A percentile compares a stretch with the other conserved stretches of the same genome.
phyloP scores from a whole-genome alignment of 306 rosid genomes.

The Oemleria cerasiformis region DNA sequence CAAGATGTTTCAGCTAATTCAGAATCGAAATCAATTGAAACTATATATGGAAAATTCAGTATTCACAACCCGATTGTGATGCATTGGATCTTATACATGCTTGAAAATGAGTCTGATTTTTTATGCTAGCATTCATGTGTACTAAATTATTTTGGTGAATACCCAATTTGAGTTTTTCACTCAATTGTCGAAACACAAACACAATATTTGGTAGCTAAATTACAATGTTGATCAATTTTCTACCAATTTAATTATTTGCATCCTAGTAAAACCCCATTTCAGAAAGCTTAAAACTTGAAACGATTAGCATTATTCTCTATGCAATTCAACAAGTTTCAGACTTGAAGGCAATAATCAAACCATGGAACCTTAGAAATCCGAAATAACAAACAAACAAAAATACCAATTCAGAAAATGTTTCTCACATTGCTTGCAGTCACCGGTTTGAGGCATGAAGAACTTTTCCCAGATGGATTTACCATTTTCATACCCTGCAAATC shows the following conservation, averaged over 20 bases:
- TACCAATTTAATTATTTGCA: not conserved
- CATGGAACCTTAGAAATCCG: not conserved
- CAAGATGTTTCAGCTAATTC: not conserved
- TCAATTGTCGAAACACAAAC: not conserved
- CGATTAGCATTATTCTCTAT: not conserved
- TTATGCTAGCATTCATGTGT: not conserved
- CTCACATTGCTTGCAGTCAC: slow-evolving; percentile 18
- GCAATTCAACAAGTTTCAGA: not conserved
- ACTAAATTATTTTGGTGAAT: too few species aligned
- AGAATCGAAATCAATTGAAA: not conserved
- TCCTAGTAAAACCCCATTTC: not conserved
- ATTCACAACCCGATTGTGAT: not conserved
- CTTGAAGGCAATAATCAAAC: not conserved
- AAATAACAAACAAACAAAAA: not conserved
- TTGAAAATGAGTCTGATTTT: not conserved
- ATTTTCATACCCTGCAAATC: slow-evolving; percentile 17
- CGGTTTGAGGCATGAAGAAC: not conserved
- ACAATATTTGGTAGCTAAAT: not conserved
- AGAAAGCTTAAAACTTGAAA: not conserved
- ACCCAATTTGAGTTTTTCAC: not conserved
- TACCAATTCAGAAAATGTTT: not conserved
- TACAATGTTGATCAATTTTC: not conserved
- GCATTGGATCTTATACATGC: not conserved
- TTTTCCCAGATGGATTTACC: slow-evolving; percentile 8
- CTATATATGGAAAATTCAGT: not conserved